A percentile compares a stretch with the other conserved stretches of the same genome.
Evolutionary conservation across 345 rosid species (phyloP).

Genomic region (Linum trigynum): DNA sequence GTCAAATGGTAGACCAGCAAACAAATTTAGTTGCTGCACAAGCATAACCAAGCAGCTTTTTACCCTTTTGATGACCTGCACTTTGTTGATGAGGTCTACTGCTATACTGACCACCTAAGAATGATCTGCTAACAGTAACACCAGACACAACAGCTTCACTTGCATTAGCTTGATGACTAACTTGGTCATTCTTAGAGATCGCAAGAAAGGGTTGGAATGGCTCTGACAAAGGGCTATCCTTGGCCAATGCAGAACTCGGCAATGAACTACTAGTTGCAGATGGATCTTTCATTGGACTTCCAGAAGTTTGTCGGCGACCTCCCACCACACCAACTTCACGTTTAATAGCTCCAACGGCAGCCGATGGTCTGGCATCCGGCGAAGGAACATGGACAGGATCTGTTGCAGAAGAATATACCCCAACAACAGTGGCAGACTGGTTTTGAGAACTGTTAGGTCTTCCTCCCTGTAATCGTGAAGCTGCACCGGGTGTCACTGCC

Average conservation of each 20-base stretch:
- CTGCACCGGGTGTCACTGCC: constrained; percentile 14
- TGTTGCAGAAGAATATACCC: constrained; percentile 74
- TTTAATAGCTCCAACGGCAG: constrained; percentile 76
- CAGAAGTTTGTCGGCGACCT: constrained; percentile 48
- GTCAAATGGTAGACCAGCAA: too few relatives aligned
- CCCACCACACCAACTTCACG: constrained; percentile 89
- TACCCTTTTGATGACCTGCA: constrained; percentile 59
- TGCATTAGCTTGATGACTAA: constrained; percentile 27
- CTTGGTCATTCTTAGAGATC: constrained; percentile 46
- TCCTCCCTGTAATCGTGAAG: constrained; percentile 26
- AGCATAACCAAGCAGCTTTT: background rate
- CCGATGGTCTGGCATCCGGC: constrained; percentile 67
- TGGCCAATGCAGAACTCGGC: constrained; percentile 31
- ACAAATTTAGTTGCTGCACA: background rate
- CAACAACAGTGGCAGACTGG: constrained; percentile 43
- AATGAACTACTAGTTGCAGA: constrained; percentile 19
- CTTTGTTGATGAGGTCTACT: constrained; percentile 46
- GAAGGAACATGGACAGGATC: constrained; percentile 97
- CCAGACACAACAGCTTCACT: constrained; percentile 34
- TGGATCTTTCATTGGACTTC: constrained; percentile 38
- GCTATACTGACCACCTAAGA: constrained; percentile 38
- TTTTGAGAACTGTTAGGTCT: constrained; percentile 31
- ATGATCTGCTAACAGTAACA: constrained; percentile 37
- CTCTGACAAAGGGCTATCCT: constrained; percentile 40
- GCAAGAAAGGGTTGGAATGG: constrained; percentile 45